Conservation (phyloP, 2,329 filamentous ascomycete species). For the Trichoderma sp. region DNA sequence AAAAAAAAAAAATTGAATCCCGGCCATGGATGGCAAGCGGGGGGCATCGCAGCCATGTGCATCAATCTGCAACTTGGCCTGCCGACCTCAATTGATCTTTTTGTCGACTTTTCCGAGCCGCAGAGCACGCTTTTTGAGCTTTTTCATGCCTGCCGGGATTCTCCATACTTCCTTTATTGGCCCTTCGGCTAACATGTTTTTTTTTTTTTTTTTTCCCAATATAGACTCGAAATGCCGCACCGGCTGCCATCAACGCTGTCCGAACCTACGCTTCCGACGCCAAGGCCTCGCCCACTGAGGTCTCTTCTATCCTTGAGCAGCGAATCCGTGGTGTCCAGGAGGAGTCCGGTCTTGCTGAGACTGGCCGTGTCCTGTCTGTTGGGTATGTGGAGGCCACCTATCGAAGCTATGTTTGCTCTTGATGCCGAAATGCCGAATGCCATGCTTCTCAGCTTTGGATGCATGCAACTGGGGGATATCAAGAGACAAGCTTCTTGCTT, state of each 20-base stretch:
- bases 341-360: constrained; percentile 95
- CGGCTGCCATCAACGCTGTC: constrained; percentile 70
- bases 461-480: background rate
- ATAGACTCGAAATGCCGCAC: constrained; percentile 83
- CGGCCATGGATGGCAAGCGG: constrained; percentile 35
- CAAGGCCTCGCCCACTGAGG: constrained; percentile 95
- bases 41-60: constrained; percentile 35
- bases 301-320: constrained; percentile 99
- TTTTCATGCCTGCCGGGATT: constrained; percentile 28
- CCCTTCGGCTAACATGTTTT: constrained; percentile 56
- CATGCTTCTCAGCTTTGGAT: background rate
- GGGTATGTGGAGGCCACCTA: constrained; percentile 66
- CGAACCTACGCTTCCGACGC: constrained; percentile 89
- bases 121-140: constrained; percentile 32
- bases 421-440: background rate
- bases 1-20: constrained; percentile 25
- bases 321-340: constrained; percentile 98
- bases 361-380: constrained; percentile 96
- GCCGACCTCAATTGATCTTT: constrained; percentile 38
- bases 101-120: constrained; percentile 6
- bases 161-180: constrained; percentile 9
- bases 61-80: constrained; percentile 31
- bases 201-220: constrained; percentile 37
- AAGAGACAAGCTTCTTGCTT: background rate
- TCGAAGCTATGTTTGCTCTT: background rate